Evolutionary conservation across 768 basidiomycete species (phyloP).

Genomic region (Coprinopsis sp.): DNA sequence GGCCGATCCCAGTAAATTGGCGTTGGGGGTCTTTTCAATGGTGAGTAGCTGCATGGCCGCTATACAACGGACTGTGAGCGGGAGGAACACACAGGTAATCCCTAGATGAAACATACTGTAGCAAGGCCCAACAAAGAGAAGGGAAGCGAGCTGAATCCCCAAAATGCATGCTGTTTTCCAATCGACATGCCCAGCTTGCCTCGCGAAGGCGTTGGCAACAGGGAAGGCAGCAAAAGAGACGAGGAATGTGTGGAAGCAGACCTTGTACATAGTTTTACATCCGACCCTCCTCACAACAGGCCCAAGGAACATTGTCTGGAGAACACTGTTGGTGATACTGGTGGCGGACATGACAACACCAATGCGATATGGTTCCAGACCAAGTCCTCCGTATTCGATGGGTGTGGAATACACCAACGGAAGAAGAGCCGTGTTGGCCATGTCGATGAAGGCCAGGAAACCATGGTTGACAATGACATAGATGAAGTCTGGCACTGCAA

Average conservation of each 20-base stretch:
- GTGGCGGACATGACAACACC: slow-evolving; percentile 49
- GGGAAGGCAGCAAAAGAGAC: slow-evolving; percentile 30
- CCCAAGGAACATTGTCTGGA: slow-evolving; percentile 51
- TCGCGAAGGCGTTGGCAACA: slow-evolving; percentile 28
- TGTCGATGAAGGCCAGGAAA: slow-evolving; percentile 35
- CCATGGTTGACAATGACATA: slow-evolving; percentile 28
- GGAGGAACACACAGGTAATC: neutral
- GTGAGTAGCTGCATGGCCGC: slow-evolving; percentile 35
- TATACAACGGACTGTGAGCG: neutral
- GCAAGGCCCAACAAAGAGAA: slow-evolving; percentile 25
- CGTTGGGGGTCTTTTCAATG: slow-evolving; percentile 37
- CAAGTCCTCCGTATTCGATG: slow-evolving; percentile 57
- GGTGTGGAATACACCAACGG: slow-evolving; percentile 56
- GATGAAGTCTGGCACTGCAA: slow-evolving; percentile 8
- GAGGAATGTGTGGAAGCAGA: slow-evolving; percentile 24
- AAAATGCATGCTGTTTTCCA: slow-evolving; percentile 26
- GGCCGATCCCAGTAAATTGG: slow-evolving; percentile 42
- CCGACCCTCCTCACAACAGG: slow-evolving; percentile 50
- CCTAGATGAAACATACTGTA: slow-evolving; percentile 29
- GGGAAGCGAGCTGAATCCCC: slow-evolving; percentile 27
- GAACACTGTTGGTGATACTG: slow-evolving; percentile 46
- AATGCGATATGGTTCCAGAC: slow-evolving; percentile 56
- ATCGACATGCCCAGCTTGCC: slow-evolving; percentile 30
- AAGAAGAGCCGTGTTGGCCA: slow-evolving; percentile 30
- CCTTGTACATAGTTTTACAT: slow-evolving; percentile 43